Evolutionary conservation across 164 flowering plant genomes (phyloP), one percentile per base, ranked within the genome.

Genomic region (Kingdonia uniflora): DNA sequence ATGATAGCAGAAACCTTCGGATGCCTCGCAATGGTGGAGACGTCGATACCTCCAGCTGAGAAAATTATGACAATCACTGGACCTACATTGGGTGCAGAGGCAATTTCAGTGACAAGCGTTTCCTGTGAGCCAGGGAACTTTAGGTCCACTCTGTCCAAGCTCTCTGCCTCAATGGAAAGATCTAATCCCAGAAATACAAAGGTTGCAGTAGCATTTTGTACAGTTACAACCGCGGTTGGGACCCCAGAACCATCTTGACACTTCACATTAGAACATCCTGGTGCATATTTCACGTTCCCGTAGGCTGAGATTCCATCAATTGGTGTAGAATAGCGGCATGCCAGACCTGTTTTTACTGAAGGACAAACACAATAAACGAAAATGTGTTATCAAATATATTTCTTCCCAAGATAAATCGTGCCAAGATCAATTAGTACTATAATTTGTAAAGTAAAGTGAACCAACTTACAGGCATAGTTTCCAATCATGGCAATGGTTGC

Each of bases 31-130:
- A 71, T 71, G 42, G 80, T 80, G 1, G 81, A 71, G 11, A 86
- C 49, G 52, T 86, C 95, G n/a, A 84, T 60, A 0, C 81, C 79
- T n/a, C 95, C 82, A 2, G 71, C 88, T 0, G 86, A 69, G 79
- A 86, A 74, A 20, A 86, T 22, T 2, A 84, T 86, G 4, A 86
- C 61, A 21, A 85, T 52, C 33, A 75, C 78, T 0, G 77, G 69
- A 20, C 80, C 81, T 0, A 55, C 71, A 8, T 41, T 16, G 0
- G 86, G 41, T 0, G 75, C 77, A 17, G 14, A 54, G 0, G 74
- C 72, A 20, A 80, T 81, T 14, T 71, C 60, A 22, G 12, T 50
- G 35, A 80, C 77, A 17, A 86, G 76, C 59, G 64, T 57, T 54
- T 75, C 71, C 59, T 86, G 95, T 21, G 50, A 62, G 2, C 95